A percentile compares a stretch with the other conserved stretches of the same genome.
Evolutionary conservation across 2,329 filamentous ascomycete species (phyloP).

Genomic region (Cladosporium sp.): DNA sequence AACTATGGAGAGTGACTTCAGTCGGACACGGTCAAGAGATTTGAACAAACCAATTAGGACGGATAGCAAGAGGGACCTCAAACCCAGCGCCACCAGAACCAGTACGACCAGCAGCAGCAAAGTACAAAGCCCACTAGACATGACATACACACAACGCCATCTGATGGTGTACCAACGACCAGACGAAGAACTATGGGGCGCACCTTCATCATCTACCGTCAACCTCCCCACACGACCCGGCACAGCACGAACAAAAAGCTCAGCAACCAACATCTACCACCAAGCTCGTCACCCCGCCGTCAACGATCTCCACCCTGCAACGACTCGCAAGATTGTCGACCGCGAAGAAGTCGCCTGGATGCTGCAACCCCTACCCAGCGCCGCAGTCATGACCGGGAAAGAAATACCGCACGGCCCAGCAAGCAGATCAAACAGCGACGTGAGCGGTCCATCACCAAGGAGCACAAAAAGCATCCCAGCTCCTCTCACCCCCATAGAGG

Average conservation of each 20-base stretch:
- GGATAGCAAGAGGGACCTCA: slow-evolving; percentile 60
- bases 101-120: slow-evolving; percentile 46
- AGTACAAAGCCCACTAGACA: slow-evolving; percentile 27
- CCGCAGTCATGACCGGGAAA: slow-evolving; percentile 88
- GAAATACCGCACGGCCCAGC: slow-evolving; percentile 39
- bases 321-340: slow-evolving; percentile 32
- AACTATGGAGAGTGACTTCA: slow-evolving; percentile 14
- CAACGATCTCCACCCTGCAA: slow-evolving; percentile 67
- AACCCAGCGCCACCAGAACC: slow-evolving; percentile 56
- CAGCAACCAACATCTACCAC: slow-evolving; percentile 16
- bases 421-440: slow-evolving; percentile 50
- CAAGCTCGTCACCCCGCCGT: slow-evolving; percentile 54
- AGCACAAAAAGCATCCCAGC: slow-evolving; percentile 21
- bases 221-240: slow-evolving; percentile 12
- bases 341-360: slow-evolving; percentile 78
- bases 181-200: slow-evolving; percentile 85
- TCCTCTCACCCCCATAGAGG: slow-evolving; percentile 40
- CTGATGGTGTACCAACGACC: slow-evolving; percentile 65
- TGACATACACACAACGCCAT: slow-evolving; percentile 19
- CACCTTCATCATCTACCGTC: slow-evolving; percentile 24
- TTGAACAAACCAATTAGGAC: slow-evolving; percentile 15
- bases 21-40: slow-evolving; percentile 12
- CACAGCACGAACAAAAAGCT: slow-evolving; percentile 19
- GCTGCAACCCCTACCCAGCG: slow-evolving; percentile 86
- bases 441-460: slow-evolving; percentile 38